A percentile compares a stretch with the other conserved stretches of the same genome.
Conservation (phyloP, 2,329 filamentous ascomycete genomes). For the Aspergillus spinulosporus region DNA sequence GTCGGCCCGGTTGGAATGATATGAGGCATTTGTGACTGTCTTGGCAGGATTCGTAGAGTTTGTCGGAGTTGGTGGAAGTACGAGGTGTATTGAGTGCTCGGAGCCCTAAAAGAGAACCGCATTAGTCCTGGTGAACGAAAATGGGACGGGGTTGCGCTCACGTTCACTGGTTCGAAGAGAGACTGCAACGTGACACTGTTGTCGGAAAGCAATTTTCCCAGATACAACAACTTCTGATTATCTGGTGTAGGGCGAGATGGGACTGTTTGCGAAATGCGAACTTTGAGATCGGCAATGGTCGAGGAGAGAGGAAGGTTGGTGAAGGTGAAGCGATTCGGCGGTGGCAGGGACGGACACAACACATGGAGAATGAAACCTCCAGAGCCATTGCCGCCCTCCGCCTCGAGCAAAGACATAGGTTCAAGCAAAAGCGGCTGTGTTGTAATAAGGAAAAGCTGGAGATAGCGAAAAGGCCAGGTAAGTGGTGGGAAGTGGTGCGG, state of each 20-base stretch:
- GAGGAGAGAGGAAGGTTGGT: conserved; percentile 38
- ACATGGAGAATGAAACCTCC: conserved; percentile 38
- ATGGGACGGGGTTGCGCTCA: conserved; percentile 34
- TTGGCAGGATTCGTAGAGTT: conserved; percentile 12
- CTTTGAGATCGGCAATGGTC: conserved; percentile 56
- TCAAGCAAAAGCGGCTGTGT: neutral
- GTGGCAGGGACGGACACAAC: conserved; percentile 43
- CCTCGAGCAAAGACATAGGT: neutral
- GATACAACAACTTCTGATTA: conserved; percentile 60
- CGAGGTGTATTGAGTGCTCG: conserved; percentile 43
- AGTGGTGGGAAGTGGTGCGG: neutral
- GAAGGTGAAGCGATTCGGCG: conserved; percentile 41
- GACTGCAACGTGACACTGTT: conserved; percentile 50
- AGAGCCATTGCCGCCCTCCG: conserved; percentile 1
- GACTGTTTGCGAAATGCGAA: conserved; percentile 52
- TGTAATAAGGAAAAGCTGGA: neutral
- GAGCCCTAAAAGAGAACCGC: conserved; percentile 20
- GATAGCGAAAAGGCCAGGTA: conserved; percentile 5
- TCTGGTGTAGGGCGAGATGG: conserved; percentile 47
- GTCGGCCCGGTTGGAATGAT: conserved; percentile 13
- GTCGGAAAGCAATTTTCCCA: conserved; percentile 54
- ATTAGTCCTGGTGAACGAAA: conserved; percentile 8
- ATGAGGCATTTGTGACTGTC: neutral
- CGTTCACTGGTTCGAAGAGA: conserved; percentile 53
- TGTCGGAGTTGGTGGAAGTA: conserved; percentile 41